phyloP scores from a whole-genome alignment of 2,329 filamentous ascomycete genomes.

The Phymatotrichopsis omnivora region DNA sequence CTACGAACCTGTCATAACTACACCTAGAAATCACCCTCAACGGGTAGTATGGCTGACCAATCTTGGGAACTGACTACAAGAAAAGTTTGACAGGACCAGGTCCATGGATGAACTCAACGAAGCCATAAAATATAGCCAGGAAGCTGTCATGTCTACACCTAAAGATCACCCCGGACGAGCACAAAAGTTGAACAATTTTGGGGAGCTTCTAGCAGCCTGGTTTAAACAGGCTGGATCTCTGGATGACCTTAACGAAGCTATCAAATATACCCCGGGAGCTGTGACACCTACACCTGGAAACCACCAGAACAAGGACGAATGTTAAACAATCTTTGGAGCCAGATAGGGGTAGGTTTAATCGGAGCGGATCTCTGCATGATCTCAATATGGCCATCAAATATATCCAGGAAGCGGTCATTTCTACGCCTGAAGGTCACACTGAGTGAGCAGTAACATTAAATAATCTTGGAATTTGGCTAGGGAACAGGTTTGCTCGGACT shows the following conservation, averaged over 20 bases:
- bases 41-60: no score
- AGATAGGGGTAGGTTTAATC: not conserved
- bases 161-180: not conserved
- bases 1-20: no score
- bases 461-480: not conserved
- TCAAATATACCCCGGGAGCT: not conserved
- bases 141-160: constrained; percentile 1
- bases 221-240: not conserved
- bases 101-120: no score
- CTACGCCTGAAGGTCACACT: no score
- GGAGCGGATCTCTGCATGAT: not conserved
- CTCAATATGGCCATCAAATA: not conserved
- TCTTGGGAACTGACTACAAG: no score
- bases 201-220: not conserved
- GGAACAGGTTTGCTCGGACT: not conserved
- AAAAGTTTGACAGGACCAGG: no score
- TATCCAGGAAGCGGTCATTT: not conserved
- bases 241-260: not conserved
- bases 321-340: no score
- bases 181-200: not conserved
- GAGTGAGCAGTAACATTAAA: no score
- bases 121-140: not conserved
- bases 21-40: no score
- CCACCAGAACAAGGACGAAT: not conserved
- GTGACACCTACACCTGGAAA: no score